Evolutionary conservation across 208 protist species (phyloP).

Genomic region (Angomonas ambiguus): DNA sequence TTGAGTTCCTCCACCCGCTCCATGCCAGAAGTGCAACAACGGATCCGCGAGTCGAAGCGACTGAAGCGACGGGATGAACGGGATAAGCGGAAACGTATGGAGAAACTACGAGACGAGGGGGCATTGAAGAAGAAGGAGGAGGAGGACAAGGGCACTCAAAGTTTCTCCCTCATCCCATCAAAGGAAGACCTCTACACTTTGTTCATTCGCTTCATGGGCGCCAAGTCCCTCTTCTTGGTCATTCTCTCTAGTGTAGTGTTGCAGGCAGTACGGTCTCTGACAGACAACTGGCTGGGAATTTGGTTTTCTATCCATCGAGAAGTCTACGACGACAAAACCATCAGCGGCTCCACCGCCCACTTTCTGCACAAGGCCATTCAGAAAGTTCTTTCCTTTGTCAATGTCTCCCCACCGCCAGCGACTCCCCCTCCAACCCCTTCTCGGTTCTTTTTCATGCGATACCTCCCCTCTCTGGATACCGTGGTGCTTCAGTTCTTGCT

Average conservation of each 20-base stretch:
- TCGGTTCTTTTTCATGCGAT: slow-evolving; percentile 16
- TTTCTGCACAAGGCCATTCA: not conserved
- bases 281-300: slow-evolving; percentile 76
- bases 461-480: slow-evolving; percentile 35
- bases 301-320: slow-evolving; percentile 44
- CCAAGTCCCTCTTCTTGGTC: slow-evolving; percentile 21
- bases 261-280: slow-evolving; percentile 49
- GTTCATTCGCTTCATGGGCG: slow-evolving; percentile 42
- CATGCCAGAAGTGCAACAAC: not conserved
- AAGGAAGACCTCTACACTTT: slow-evolving; percentile 32
- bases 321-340: slow-evolving; percentile 22
- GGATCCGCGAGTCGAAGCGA: slow-evolving; percentile 7
- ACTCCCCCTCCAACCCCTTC: slow-evolving; percentile 13
- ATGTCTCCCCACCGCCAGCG: slow-evolving; percentile 11
- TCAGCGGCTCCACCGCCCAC: slow-evolving; percentile 23
- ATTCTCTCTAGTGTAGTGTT: slow-evolving; percentile 35
- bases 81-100: not conserved
- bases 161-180: slow-evolving; percentile 29
- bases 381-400: not conserved
- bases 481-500: slow-evolving; percentile 44
- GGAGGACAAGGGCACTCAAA: not conserved
- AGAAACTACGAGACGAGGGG: not conserved
- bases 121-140: slow-evolving; percentile 1
- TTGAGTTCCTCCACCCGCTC: slow-evolving; percentile 1
- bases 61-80: slow-evolving; percentile 19